Evolutionary conservation across 1,139 yeast genomes (phyloP), one percentile per base, ranked within the genome.

Genomic region (Saccharomyces hybrid): DNA sequence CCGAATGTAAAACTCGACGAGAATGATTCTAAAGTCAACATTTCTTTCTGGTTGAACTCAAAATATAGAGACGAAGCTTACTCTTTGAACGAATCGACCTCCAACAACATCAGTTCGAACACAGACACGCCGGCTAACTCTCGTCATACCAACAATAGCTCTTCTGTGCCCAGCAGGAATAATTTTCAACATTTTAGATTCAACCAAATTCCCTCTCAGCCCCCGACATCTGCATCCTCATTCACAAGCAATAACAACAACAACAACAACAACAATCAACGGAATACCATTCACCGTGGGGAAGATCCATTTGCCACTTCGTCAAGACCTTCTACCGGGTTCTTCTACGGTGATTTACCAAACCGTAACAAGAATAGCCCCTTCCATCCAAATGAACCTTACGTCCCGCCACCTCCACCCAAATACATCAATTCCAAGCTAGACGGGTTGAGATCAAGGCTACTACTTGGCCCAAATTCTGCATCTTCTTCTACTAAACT

Each of bases 391-490:
- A 38, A 57, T 28, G 58, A 59, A 26, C 53, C 54, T 21, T 56
- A 55, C 38, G 50, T 59, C 34, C 67, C 64, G 50, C 61, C 61
- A 38, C 62, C 62, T 2, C 64, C 66, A 38, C 70, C 71, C n/a
- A 62, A 63, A 50, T 62, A 56, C 47, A 63, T 66, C 54, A 67
- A 67, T 55, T 65, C 71, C 8, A 67, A 64, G 54, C 58, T 68
- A 41, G 70, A 68, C 51, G 71, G 60, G n/a, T 52, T 67, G 32
- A 53, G 69, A 47, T 58, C 64, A 16, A 56, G 71, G 48, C 53
- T 67, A 26, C 54, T 68, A 26, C 54, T 61, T 34, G 60, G 62
- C 47, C 66, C 69, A 26, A 55, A 58, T 29, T 49, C 57, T 19
- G 24, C 51, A n/a, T 32, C 51, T 48, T 48, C 55, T 16, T 44